Evolutionary conservation across 495 filamentous ascomycete species (phyloP).

Genomic region (Xanthoparmelia taractica): DNA sequence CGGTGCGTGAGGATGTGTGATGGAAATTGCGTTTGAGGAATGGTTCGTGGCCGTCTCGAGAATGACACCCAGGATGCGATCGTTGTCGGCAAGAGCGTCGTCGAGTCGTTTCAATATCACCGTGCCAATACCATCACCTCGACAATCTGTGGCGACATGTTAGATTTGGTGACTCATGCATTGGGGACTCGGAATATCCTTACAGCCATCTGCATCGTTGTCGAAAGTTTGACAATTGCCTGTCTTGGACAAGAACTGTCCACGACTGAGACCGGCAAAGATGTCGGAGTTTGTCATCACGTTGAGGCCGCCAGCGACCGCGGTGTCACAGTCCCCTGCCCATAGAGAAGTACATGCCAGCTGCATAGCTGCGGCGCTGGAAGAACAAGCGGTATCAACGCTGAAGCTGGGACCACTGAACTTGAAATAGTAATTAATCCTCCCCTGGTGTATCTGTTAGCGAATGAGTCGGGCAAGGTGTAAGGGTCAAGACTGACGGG

Average conservation of each 20-base stretch:
- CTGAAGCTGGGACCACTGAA: conserved; percentile 81
- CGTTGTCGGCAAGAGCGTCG: conserved; percentile 69
- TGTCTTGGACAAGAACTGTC: conserved; percentile 67
- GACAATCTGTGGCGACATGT: conserved; percentile 42
- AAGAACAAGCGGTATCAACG: conserved; percentile 87
- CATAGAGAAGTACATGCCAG: conserved; percentile 76
- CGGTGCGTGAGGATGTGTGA: conserved; percentile 69
- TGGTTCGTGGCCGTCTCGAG: conserved; percentile 68
- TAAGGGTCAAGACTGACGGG: conserved; percentile 35
- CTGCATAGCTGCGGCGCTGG: conserved; percentile 74
- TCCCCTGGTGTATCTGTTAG: conserved; percentile 38
- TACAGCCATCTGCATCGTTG: conserved; percentile 63
- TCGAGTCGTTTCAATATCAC: conserved; percentile 72
- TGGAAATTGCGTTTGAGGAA: conserved; percentile 70
- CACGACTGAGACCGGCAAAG: conserved; percentile 73
- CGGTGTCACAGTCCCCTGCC: conserved; percentile 76
- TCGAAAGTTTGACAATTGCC: conserved; percentile 81
- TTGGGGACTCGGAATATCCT: not conserved
- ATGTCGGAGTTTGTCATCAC: conserved; percentile 77
- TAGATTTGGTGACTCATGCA: not conserved
- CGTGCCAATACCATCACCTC: conserved; percentile 66
- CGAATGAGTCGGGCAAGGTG: not conserved
- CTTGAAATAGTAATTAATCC: conserved; percentile 84
- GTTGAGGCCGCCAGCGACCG: conserved; percentile 75
- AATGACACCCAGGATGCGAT: conserved; percentile 66